Evolutionary conservation across 1,284 basidiomycete species (phyloP).

Genomic region (Irpex sp.): DNA sequence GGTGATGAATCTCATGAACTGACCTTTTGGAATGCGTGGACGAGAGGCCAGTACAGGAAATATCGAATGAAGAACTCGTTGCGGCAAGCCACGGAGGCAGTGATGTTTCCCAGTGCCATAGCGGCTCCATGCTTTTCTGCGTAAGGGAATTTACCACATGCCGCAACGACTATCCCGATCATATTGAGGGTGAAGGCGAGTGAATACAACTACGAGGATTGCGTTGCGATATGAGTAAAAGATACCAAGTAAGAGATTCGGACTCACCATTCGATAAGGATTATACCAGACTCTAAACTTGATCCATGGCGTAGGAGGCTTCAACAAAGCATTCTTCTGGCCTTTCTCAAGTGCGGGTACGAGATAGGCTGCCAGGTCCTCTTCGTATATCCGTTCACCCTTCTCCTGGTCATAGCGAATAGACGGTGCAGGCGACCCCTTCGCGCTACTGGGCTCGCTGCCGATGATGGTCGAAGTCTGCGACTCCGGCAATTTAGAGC

Average conservation of each 20-base stretch:
- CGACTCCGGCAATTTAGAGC: not conserved
- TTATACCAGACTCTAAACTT: conserved; percentile 6
- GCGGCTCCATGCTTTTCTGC: conserved; percentile 12
- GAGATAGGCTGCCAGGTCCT: conserved; percentile 1
- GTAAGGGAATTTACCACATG: conserved; percentile 5
- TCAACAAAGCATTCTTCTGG: conserved; percentile 2
- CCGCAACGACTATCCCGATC: conserved; percentile 10
- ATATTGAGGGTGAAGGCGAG: conserved; percentile 12
- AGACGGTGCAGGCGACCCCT: not conserved
- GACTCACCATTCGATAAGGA: conserved; percentile 6
- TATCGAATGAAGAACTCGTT: conserved; percentile 15
- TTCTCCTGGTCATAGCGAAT: conserved; percentile 5
- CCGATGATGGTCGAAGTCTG: not conserved
- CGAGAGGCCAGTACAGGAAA: conserved; percentile 11
- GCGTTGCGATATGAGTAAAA: not conserved
- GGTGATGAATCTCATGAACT: not conserved
- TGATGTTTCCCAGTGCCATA: conserved; percentile 11
- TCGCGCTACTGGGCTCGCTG: not conserved
- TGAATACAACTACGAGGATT: conserved; percentile 4
- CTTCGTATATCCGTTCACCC: conserved; percentile 1
- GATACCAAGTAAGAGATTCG: not conserved
- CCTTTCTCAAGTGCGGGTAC: conserved; percentile 6
- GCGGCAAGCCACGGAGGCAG: conserved; percentile 13
- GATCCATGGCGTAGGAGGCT: conserved; percentile 2
- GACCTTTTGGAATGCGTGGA: conserved; percentile 13